Conservation (phyloP, 139 green algal genomes). For the Chlorella sp. region DNA sequence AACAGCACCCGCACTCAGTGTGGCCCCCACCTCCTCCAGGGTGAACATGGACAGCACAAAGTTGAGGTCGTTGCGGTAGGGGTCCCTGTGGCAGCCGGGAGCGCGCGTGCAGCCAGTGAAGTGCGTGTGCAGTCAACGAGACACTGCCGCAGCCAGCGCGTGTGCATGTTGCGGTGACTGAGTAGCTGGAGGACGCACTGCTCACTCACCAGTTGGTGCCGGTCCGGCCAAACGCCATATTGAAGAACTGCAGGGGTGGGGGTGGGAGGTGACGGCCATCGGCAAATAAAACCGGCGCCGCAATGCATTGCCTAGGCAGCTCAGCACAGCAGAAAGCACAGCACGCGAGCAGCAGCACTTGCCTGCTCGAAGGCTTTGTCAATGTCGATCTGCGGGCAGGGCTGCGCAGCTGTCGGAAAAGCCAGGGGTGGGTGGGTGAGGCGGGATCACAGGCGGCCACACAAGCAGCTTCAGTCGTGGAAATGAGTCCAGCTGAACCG, state of each 20-base stretch:
- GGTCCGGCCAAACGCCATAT: slow-evolving; percentile 7
- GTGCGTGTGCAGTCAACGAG: too few relatives aligned
- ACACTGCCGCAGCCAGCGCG: too few relatives aligned
- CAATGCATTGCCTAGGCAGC: too few relatives aligned
- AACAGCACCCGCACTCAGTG: not conserved
- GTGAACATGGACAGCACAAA: slow-evolving; percentile 49
- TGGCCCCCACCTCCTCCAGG: slow-evolving; percentile 53
- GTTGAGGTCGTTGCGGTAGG: slow-evolving; percentile 50
- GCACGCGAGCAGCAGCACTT: not conserved
- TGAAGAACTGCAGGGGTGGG: slow-evolving; percentile 26
- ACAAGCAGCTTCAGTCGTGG: too few relatives aligned
- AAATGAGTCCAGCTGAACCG: too few relatives aligned
- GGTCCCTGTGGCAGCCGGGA: slow-evolving; percentile 22
- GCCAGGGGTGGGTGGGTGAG: too few relatives aligned
- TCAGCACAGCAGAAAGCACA: not conserved
- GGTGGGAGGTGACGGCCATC: not conserved
- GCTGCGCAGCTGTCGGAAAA: not conserved
- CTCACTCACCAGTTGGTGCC: not conserved
- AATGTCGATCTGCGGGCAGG: slow-evolving; percentile 23
- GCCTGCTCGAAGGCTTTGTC: slow-evolving; percentile 11
- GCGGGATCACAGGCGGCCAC: not conserved
- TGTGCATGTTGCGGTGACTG: too few relatives aligned
- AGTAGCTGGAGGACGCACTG: too few relatives aligned
- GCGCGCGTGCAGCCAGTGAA: too few relatives aligned
- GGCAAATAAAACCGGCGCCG: too few relatives aligned